phyloP scores from a whole-genome alignment of 192 early-diverging fungal genomes.

The Podila horticola region DNA sequence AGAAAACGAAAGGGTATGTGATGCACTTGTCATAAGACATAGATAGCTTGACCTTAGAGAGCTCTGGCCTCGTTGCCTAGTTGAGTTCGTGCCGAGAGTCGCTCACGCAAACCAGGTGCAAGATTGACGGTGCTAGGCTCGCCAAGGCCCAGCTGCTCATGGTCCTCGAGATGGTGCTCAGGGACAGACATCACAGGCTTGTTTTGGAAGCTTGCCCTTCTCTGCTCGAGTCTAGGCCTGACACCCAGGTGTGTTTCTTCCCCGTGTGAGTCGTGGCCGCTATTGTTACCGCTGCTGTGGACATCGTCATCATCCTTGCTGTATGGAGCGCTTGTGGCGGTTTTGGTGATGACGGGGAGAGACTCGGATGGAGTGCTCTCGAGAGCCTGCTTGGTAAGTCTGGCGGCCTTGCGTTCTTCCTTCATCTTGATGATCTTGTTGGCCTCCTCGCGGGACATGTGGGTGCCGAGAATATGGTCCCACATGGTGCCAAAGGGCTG shows the following conservation, averaged over 20 bases:
- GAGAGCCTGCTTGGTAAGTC: conserved; percentile 19
- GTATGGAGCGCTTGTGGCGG: background rate
- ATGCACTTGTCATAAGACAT: too few relatives aligned
- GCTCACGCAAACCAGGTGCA: too few relatives aligned
- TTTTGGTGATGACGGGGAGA: conserved; percentile 6
- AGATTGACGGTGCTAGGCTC: too few relatives aligned
- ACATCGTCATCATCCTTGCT: conserved; percentile 39
- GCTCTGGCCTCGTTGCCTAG: too few relatives aligned
- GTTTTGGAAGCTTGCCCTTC: too few relatives aligned
- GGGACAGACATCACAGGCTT: too few relatives aligned
- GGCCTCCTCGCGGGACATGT: conserved; percentile 53
- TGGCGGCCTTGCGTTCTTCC: conserved; percentile 48
- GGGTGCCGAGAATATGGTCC: conserved; percentile 79
- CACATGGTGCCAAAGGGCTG: conserved; percentile 86
- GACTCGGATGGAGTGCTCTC: background rate
- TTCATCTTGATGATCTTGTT: conserved; percentile 52
- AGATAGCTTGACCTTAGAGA: too few relatives aligned
- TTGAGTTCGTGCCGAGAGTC: too few relatives aligned
- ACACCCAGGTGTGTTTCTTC: conserved; percentile 3
- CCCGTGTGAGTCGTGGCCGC: conserved; percentile 44
- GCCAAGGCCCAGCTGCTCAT: too few relatives aligned
- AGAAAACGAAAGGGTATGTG: too few relatives aligned
- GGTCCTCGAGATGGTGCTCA: too few relatives aligned
- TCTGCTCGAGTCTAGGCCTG: too few relatives aligned
- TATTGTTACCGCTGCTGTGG: conserved; percentile 49